Evolutionary conservation across 2,329 filamentous ascomycete genomes (phyloP), one percentile per base, ranked within the genome.

Genomic region (Coniochaeta sp.): DNA sequence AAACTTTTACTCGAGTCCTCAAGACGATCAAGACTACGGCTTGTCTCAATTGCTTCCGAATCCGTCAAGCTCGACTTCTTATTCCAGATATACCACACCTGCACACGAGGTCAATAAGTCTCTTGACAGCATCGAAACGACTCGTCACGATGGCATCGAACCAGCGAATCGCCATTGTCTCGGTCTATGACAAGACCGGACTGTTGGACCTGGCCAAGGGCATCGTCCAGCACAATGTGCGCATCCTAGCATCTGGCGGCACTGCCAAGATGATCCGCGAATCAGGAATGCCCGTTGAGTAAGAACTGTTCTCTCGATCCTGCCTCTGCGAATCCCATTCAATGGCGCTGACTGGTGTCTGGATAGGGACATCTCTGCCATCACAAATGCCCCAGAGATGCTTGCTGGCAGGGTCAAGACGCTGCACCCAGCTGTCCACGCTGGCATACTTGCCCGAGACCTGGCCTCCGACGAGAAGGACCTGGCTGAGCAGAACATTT

Each of bases 161-260:
- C 62, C 83, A 85, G 72, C 80, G 83, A 72, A 84, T 83, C 81
- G 95, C 95, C 67, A 98, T 99, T 72, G 84, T 99, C 74, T 98
- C 93, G 66, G 95, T 98, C 81, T 98, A 95, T 74, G 91, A 99
- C 84, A 99, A 99, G 87, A 98, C 93, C 60, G 95, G 93, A 62
- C 85, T 96, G 66, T 80, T 97, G 67, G 93, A 97, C 77, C 83
- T 97, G 68, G 91, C 92, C 70, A 96, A 96, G 78, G 92, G 92
- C 68, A 85, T 97, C 57, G 84, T 90, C 72, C 85, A 93, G 81
- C 86, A 96, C 72, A 89, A 95, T 86, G 90, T 96, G 68, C 90
- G 92, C 67, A 88, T 99, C 66, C 84, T 99, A 61, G 95, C 95
- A 59, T 98, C 93, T 61, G 95, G 95, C 62, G 95, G 95, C 69